Base-by-base conservation (phyloP, 75 land plant genomes). In the Cryptomeria japonica region DNA sequence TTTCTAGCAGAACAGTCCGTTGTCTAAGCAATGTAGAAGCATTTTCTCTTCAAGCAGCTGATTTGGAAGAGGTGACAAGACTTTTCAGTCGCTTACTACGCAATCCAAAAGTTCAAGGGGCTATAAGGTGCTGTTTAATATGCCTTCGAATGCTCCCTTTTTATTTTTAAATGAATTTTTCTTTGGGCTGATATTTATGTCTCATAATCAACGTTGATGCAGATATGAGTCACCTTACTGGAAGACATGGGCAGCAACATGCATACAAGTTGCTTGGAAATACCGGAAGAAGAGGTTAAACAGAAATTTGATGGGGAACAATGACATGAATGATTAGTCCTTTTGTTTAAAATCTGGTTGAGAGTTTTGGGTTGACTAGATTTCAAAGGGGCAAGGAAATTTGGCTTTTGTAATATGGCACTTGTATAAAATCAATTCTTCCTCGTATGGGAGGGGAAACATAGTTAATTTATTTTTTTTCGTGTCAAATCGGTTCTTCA, bases 141-240 rank as follows among this genome's bases (percentile, higher is more conserved):
- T 37, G 9, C 3, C 41, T 84, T 80, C 22, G 76, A 28, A 37
- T 19, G 10, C 34, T 38, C 37, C 9, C 9, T 38, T 86, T 56
- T 1, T 51, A 64, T 49, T 37, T 28, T 34, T 25, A 68, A 61
- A 25, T 47, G 34, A 64, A 15, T 51, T 86, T 86, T 38, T 80
- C 83, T 31, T 75, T 76, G n/a, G 28, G 28, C 47, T 87, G 22
- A 7, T 2, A 7, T 42, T 19, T 79, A n/a, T 85, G 51, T 22
- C 47, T 75, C n/a, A 83, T 68, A 34, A 51, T n/a, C 11, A 46
- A 38, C 32, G 84, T 56, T 84, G 85, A 85, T 34, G n/a, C 90
- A 97, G 98, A 90, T 93, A 97, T 88, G 94, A 93, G 83, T 96
- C 98, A 16, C 95, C 96, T 15, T 96, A 95, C 47, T 97, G 96